Conservation (phyloP, 2,329 filamentous ascomycete genomes). For the Aureobasidium melanogenum region DNA sequence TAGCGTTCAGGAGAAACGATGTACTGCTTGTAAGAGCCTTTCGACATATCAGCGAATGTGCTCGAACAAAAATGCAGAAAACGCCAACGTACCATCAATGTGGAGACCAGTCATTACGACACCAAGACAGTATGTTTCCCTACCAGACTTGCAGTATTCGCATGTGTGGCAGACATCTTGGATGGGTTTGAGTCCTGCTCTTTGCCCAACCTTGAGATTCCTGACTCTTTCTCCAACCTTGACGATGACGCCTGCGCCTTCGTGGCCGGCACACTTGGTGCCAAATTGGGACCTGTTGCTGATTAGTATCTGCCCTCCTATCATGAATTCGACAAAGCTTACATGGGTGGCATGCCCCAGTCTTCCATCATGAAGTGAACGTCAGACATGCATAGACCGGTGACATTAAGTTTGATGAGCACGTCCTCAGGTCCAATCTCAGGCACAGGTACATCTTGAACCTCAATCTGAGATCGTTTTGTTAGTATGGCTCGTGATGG, state of each 20-base stretch:
- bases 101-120: constrained; percentile 39
- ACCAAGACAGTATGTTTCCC: constrained; percentile 44
- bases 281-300: constrained; percentile 20
- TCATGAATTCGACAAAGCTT: not conserved
- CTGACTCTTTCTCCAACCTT: constrained; percentile 46
- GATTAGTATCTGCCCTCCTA: not conserved
- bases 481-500: not conserved
- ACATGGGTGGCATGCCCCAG: constrained; percentile 40
- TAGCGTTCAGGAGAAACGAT: constrained; percentile 47
- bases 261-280: constrained; percentile 41
- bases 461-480: constrained; percentile 24
- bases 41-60: not conserved
- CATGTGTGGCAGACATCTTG: constrained; percentile 45
- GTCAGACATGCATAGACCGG: constrained; percentile 50
- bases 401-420: constrained; percentile 48
- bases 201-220: constrained; percentile 44
- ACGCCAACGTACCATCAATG: constrained; percentile 21
- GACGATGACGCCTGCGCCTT: constrained; percentile 51
- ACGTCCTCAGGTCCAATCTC: constrained; percentile 45
- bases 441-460: constrained; percentile 41
- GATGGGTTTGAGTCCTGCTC: constrained; percentile 45
- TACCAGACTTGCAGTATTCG: constrained; percentile 42
- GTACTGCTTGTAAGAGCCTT: constrained; percentile 52
- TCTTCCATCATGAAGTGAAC: constrained; percentile 51
- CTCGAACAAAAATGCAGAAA: too few relatives aligned